phyloP scores from a whole-genome alignment of 2,329 filamentous ascomycete species.

The Colletotrichum lupini region DNA sequence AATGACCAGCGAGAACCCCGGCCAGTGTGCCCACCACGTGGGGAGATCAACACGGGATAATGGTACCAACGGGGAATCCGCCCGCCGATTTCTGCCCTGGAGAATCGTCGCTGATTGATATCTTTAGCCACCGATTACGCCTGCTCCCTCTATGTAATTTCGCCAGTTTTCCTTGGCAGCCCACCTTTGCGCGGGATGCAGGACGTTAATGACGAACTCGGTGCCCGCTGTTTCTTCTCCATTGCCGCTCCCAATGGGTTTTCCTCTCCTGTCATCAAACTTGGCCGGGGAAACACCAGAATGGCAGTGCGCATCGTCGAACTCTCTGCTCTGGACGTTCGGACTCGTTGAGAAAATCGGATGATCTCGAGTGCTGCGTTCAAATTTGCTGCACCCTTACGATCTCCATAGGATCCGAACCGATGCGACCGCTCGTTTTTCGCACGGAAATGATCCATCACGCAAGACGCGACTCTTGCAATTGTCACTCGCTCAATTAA shows the following conservation, averaged over 20 bases:
- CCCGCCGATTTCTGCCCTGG: constrained; percentile 5
- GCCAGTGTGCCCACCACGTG: constrained; percentile 19
- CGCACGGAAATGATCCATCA: background rate
- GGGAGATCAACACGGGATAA: constrained; percentile 24
- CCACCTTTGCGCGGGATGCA: constrained; percentile 19
- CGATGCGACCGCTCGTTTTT: constrained; percentile 11
- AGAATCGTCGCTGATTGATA: background rate
- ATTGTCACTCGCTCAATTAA: constrained; percentile 17
- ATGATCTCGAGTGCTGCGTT: background rate
- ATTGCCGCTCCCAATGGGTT: background rate
- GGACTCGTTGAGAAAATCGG: background rate
- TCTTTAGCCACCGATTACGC: constrained; percentile 27
- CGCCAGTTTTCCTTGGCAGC: constrained; percentile 25
- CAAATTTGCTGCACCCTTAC: background rate
- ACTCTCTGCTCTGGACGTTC: background rate
- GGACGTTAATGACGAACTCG: constrained; percentile 28
- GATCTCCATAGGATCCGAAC: background rate
- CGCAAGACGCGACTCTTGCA: background rate
- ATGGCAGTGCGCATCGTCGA: constrained; percentile 13
- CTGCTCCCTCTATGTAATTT: constrained; percentile 25
- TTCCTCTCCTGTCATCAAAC: background rate
- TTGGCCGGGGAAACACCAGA: background rate
- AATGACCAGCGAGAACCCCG: background rate
- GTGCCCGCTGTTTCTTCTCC: constrained; percentile 22
- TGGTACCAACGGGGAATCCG: constrained; percentile 3